A percentile compares a stretch with the other conserved stretches of the same genome.
Conservation (phyloP, 2,329 filamentous ascomycete species). For the Cadophora malorum region DNA sequence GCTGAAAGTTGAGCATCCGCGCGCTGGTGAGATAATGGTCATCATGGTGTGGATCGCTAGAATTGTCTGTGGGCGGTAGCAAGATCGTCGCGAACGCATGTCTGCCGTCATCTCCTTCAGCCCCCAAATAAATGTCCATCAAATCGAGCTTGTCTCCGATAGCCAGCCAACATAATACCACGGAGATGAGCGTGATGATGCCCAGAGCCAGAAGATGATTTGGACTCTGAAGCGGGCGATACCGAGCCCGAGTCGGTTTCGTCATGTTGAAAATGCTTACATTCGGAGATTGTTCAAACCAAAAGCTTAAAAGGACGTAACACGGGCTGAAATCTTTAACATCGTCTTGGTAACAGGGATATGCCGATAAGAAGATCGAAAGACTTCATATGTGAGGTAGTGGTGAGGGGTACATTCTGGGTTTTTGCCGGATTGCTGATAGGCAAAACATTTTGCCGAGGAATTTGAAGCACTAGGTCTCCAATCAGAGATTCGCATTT, state of each 20-base stretch:
- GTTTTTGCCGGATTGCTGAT: slow-evolving; percentile 9
- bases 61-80: background rate
- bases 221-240: slow-evolving; percentile 1
- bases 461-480: background rate
- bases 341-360: background rate
- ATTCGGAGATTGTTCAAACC: background rate
- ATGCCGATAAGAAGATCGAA: background rate
- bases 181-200: background rate
- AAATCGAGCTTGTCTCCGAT: slow-evolving; percentile 9
- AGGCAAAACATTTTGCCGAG: slow-evolving; percentile 10
- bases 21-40: slow-evolving; percentile 45
- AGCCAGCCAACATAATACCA: background rate
- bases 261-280: slow-evolving; percentile 14
- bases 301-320: background rate
- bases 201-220: background rate
- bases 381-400: background rate
- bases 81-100: slow-evolving; percentile 22
- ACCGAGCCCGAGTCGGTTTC: slow-evolving; percentile 1
- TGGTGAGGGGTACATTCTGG: background rate
- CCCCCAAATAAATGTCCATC: background rate
- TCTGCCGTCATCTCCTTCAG: background rate
- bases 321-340: background rate
- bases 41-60: background rate
- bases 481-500: background rate
- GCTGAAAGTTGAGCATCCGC: slow-evolving; percentile 48